These are phyloP conservation scores for Trichophyton simii DNA, from an alignment of 2,329 filamentous ascomycete species.

Conservation along the genomic window DNA sequence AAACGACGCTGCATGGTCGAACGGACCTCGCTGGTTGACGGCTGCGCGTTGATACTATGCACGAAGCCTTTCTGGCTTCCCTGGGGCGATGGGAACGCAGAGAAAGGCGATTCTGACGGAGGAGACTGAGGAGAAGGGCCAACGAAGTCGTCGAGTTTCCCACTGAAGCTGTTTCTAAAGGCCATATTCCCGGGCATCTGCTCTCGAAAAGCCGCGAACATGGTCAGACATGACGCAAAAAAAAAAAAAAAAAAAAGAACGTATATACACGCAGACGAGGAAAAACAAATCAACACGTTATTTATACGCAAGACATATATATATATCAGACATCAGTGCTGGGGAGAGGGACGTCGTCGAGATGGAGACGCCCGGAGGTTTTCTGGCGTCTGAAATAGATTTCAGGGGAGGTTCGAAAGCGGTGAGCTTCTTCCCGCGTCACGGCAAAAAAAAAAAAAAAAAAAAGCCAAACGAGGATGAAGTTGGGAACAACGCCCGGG, in stretches of 20 bases:
- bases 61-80: constrained; percentile 51
- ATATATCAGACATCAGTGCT: neutral
- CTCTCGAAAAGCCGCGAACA: constrained; percentile 10
- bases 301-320: neutral
- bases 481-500: neutral
- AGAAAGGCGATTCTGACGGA: constrained; percentile 62
- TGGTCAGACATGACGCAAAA: constrained; percentile 13
- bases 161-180: constrained; percentile 49
- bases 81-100: constrained; percentile 60
- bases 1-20: constrained; percentile 77
- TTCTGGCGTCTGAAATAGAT: neutral
- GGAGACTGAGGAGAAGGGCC: constrained; percentile 67
- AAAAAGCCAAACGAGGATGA: neutral
- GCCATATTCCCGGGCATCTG: constrained; percentile 39
- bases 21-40: constrained; percentile 55
- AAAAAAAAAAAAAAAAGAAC: neutral
- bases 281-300: neutral
- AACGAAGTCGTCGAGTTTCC: constrained; percentile 65
- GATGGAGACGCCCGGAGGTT: neutral
- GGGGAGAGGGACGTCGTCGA: neutral
- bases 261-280: neutral
- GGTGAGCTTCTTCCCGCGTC: neutral
- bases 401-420: neutral
- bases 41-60: constrained; percentile 26
- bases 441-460: neutral